These are phyloP conservation scores for Penicillium ochrochloron DNA, from an alignment of 495 filamentous ascomycete genomes.

Conservation along the genomic window DNA sequence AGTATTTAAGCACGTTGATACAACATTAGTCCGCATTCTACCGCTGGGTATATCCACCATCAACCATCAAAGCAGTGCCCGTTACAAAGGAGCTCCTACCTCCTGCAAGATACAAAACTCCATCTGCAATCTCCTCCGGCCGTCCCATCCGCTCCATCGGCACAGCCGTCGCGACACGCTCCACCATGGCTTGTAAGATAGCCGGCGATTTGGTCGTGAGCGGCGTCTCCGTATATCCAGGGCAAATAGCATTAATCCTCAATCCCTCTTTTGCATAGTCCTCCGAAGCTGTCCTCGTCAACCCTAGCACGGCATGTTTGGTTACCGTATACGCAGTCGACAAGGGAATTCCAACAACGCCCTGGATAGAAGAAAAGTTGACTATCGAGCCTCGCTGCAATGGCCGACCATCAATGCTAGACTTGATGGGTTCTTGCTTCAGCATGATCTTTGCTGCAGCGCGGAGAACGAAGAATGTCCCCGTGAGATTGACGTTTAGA, in stretches of 20 bases:
- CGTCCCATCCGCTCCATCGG: slow-evolving; percentile 48
- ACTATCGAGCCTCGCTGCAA: slow-evolving; percentile 42
- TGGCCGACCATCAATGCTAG: slow-evolving; percentile 1
- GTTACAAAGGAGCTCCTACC: slow-evolving; percentile 47
- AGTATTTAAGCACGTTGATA: too few species aligned
- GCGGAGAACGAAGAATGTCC: too few species aligned
- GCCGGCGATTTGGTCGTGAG: slow-evolving; percentile 39
- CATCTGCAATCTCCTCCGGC: slow-evolving; percentile 49
- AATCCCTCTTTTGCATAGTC: slow-evolving; percentile 49
- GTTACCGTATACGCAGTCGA: slow-evolving; percentile 40
- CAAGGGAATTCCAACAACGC: slow-evolving; percentile 33
- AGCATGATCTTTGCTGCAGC: too few species aligned
- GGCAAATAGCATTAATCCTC: slow-evolving; percentile 51
- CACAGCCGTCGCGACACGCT: slow-evolving; percentile 38
- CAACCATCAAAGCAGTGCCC: slow-evolving; percentile 48
- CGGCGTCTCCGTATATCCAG: slow-evolving; percentile 49
- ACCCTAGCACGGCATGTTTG: slow-evolving; percentile 42
- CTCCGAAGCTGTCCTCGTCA: slow-evolving; percentile 46
- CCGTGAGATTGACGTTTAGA: too few species aligned
- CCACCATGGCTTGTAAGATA: slow-evolving; percentile 28
- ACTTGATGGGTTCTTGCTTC: too few species aligned
- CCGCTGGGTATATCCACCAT: slow-evolving; percentile 46
- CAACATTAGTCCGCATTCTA: background rate
- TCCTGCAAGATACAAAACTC: slow-evolving; percentile 47
- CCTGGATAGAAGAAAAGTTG: slow-evolving; percentile 50